phyloP scores from a whole-genome alignment of 495 filamentous ascomycete species.

The Tuber aestivum region DNA sequence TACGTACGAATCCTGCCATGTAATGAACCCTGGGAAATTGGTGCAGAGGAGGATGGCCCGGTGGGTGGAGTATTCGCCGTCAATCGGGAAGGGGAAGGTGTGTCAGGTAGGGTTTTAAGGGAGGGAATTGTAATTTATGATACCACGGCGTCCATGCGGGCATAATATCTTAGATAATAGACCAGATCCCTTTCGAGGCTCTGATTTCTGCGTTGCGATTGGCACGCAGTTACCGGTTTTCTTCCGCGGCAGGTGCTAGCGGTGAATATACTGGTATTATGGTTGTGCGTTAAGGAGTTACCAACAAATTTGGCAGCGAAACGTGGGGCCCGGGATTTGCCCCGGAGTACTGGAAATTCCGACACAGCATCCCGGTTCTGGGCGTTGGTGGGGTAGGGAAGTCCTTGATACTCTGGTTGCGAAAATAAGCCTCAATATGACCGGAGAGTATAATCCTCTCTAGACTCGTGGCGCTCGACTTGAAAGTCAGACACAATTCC shows the following conservation, averaged over 20 bases:
- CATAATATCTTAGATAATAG: slow-evolving; percentile 1
- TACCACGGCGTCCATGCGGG: neutral
- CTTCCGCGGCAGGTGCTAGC: neutral
- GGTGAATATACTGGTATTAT: too few species aligned
- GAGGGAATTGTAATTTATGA: neutral
- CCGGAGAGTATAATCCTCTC: neutral
- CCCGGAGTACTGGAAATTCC: neutral
- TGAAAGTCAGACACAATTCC: neutral
- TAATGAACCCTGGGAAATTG: slow-evolving; percentile 84
- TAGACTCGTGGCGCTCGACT: neutral
- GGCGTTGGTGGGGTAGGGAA: neutral
- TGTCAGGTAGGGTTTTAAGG: slow-evolving; percentile 26
- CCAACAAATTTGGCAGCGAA: neutral
- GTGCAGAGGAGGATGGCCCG: slow-evolving; percentile 59
- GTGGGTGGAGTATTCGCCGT: slow-evolving; percentile 72
- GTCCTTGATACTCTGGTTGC: neutral
- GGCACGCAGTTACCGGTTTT: neutral
- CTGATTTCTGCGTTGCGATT: neutral
- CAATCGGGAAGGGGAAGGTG: slow-evolving; percentile 28
- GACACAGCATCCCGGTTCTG: neutral
- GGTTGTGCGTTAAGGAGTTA: too few species aligned
- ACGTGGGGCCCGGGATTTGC: neutral
- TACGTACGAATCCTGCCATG: slow-evolving; percentile 90
- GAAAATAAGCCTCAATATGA: neutral
- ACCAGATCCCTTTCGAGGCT: neutral